Conservation (phyloP, 805 yeast genomes). For the Candida koratica region DNA sequence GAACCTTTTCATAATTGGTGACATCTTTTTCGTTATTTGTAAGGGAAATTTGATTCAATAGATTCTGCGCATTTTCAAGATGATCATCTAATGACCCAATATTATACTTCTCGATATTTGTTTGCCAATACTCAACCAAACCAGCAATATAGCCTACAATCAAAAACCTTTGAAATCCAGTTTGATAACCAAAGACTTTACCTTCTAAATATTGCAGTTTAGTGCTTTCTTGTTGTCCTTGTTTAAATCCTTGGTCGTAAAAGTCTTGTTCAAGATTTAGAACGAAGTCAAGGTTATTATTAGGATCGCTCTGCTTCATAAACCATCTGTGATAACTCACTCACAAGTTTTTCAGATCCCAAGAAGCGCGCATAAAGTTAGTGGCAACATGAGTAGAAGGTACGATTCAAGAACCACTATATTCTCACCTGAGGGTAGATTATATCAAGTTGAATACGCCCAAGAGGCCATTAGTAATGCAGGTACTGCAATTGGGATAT, state of each 20-base stretch:
- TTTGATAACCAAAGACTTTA: constrained; percentile 76
- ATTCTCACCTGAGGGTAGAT: constrained; percentile 97
- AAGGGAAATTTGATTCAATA: constrained; percentile 18
- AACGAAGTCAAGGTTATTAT: constrained; percentile 31
- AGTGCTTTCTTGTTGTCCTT: constrained; percentile 64
- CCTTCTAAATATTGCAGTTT: constrained; percentile 68
- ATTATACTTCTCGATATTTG: constrained; percentile 17
- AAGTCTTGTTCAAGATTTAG: constrained; percentile 56
- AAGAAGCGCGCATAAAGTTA: constrained; percentile 1
- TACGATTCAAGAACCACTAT: constrained; percentile 99
- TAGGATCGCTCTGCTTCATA: constrained; percentile 8
- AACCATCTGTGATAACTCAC: constrained; percentile 5
- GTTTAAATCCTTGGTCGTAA: constrained; percentile 66
- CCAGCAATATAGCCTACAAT: constrained; percentile 67
- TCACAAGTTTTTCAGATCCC: constrained; percentile 5
- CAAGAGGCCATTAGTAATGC: constrained; percentile 85
- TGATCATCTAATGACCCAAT: constrained; percentile 18
- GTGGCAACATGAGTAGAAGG: constrained; percentile 72
- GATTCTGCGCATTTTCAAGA: constrained; percentile 28
- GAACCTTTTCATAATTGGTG: constrained; percentile 47
- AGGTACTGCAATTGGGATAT: constrained; percentile 76
- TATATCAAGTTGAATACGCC: constrained; percentile 96
- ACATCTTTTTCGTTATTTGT: constrained; percentile 55
- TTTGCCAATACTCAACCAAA: constrained; percentile 39
- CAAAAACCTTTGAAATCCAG: constrained; percentile 67